phyloP scores from a whole-genome alignment of 208 protist species.

The Tritrichomonas musculus region DNA sequence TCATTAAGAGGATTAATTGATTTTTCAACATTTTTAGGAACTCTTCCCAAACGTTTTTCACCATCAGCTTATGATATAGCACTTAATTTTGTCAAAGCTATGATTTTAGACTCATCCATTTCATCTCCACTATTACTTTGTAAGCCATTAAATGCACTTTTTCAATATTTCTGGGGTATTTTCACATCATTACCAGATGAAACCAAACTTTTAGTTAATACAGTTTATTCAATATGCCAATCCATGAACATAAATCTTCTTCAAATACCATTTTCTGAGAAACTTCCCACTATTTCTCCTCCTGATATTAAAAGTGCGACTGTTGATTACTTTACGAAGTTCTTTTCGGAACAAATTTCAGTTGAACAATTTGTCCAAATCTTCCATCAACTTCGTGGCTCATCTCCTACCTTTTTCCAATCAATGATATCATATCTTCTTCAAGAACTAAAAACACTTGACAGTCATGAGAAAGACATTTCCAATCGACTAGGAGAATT shows the following conservation, averaged over 20 bases:
- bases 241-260: neutral
- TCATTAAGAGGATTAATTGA: neutral
- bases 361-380: neutral
- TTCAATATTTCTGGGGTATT: neutral
- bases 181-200: neutral
- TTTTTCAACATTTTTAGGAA: neutral
- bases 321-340: neutral
- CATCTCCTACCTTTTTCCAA: neutral
- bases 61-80: neutral
- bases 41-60: neutral
- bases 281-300: neutral
- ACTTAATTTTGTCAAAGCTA: neutral
- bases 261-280: neutral
- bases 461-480: neutral
- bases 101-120: neutral
- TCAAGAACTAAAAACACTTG: neutral
- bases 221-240: conserved; percentile 25
- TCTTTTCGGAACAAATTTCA: neutral
- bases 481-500: neutral
- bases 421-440: neutral
- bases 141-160: neutral
- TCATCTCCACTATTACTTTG: neutral
- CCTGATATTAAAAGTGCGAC: neutral
- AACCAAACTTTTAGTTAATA: neutral
- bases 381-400: neutral